These are phyloP conservation scores for Candida labiduridarum DNA, from an alignment of 1,139 yeast genomes.

Conservation along the genomic window DNA sequence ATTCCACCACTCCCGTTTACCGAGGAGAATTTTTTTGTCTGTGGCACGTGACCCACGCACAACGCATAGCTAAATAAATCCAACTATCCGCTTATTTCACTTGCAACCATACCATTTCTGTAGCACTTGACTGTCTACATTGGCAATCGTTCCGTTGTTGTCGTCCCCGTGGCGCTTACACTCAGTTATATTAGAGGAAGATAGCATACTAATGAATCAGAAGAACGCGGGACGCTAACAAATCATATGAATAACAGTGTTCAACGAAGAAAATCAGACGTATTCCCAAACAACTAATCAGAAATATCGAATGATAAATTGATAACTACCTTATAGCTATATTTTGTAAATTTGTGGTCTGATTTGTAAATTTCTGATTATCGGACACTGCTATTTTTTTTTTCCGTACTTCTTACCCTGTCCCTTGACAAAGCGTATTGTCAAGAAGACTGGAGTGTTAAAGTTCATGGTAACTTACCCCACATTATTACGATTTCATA, in stretches of 20 bases:
- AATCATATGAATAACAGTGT: neutral
- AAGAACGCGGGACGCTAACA: neutral
- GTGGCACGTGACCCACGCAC: no score
- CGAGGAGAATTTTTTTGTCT: slow-evolving; percentile 2
- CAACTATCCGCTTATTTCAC: no score
- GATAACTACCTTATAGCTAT: neutral
- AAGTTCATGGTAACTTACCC: neutral
- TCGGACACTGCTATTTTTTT: neutral
- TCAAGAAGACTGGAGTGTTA: no score
- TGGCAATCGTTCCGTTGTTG: no score
- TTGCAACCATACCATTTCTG: neutral
- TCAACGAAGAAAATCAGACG: no score
- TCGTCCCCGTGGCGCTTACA: neutral
- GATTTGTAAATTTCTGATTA: neutral
- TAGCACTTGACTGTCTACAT: neutral
- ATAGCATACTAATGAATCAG: no score
- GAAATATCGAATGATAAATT: neutral
- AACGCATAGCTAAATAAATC: no score
- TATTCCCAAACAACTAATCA: no score
- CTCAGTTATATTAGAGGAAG: no score
- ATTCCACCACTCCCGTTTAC: neutral
- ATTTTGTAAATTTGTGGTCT: neutral
- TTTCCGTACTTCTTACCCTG: neutral
- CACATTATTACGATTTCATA: neutral
- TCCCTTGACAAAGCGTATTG: no score